phyloP scores from a whole-genome alignment of 345 rosid genomes.

The Salix dunnii region DNA sequence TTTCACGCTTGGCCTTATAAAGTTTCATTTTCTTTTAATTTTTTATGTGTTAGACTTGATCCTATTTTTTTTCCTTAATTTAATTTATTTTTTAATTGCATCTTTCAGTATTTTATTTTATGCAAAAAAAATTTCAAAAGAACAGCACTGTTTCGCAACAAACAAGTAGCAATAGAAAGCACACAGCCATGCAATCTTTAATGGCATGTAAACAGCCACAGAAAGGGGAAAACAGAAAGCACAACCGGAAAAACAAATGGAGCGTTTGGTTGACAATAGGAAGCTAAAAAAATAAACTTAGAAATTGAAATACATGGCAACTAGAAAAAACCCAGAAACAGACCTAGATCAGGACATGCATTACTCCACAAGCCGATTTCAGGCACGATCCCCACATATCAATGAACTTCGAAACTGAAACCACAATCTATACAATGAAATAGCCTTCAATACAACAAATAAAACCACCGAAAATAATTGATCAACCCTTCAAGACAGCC shows the following conservation, averaged over 20 bases:
- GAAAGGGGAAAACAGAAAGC: not conserved
- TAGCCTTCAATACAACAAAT: not conserved
- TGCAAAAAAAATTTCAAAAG: not conserved
- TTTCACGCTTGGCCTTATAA: too few relatives aligned
- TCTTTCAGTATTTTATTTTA: too few relatives aligned
- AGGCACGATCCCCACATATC: not conserved
- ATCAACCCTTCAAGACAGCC: not conserved
- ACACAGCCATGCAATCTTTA: not conserved
- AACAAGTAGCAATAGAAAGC: not conserved
- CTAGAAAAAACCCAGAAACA: not conserved
- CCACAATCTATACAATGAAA: not conserved
- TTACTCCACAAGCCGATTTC: not conserved
- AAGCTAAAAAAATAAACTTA: not conserved
- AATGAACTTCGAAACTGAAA: constrained; percentile 2
- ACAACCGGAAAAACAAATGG: not conserved
- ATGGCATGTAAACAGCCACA: not conserved
- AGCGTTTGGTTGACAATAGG: not conserved
- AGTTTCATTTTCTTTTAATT: too few relatives aligned
- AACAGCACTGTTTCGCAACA: not conserved
- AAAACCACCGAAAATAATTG: not conserved
- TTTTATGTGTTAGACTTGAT: too few relatives aligned
- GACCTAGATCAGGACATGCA: constrained; percentile 15
- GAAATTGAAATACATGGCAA: not conserved
- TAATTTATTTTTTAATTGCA: too few relatives aligned
- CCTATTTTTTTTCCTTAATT: too few relatives aligned